Conservation (phyloP, 148 eudicot species). For the Silene latifolia region DNA sequence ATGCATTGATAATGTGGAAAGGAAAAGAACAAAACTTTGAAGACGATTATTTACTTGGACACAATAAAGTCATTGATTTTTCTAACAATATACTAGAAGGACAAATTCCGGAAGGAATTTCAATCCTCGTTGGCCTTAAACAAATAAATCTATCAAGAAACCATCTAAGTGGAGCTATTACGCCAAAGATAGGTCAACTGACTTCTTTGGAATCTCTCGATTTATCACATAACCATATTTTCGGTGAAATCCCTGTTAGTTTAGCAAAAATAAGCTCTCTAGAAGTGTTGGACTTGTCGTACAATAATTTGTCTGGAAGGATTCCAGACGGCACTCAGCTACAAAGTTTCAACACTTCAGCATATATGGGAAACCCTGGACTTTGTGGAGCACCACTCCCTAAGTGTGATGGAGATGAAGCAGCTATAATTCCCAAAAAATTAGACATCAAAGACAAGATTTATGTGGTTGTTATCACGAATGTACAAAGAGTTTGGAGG, state of each 20-base stretch:
- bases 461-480: background rate
- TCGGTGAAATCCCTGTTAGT: background rate
- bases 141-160: conserved; percentile 13
- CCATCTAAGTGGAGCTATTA: conserved; percentile 10
- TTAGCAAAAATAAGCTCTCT: background rate
- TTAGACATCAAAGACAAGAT: background rate
- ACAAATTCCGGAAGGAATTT: background rate
- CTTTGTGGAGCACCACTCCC: background rate
- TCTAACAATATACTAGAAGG: too few relatives aligned
- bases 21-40: background rate
- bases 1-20: too few relatives aligned
- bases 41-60: background rate
- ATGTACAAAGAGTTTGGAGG: background rate
- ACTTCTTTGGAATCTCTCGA: background rate
- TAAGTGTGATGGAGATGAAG: background rate
- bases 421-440: too few relatives aligned
- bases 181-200: conserved; percentile 5
- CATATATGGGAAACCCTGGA: conserved; percentile 2
- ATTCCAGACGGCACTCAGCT: conserved; percentile 8
- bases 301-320: too few relatives aligned
- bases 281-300: conserved; percentile 1
- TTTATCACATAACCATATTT: conserved; percentile 1
- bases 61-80: background rate
- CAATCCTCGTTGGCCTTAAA: background rate
- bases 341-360: background rate